Base-by-base conservation (phyloP, 2,329 filamentous ascomycete genomes). In the Sphaerulina musiva region DNA sequence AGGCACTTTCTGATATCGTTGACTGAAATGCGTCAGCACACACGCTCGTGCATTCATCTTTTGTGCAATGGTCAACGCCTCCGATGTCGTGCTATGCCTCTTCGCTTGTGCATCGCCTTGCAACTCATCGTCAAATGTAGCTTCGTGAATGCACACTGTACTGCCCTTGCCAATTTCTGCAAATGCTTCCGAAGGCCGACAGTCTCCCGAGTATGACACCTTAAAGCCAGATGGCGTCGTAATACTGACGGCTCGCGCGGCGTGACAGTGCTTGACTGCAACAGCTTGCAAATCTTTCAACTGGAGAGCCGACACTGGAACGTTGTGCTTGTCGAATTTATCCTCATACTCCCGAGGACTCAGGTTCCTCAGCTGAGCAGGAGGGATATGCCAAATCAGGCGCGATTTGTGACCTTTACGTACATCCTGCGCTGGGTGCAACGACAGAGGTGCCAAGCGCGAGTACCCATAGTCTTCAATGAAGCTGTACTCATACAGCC, bases 201-300 rank as follows among this genome's bases (percentile, higher is more conserved):
- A 97, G 74, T 98, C 93, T 53, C 93, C 93, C 4, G 89, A 95
- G 73, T 95, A 98, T 44, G 89, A 89, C 54, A 95, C 78, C 68
- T 92, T 93, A 69, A 98, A 86, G 14, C 83, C 86, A 1, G 82
- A 82, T 0, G 86, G 81, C 70, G 92, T 92, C 8, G 87, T 87
- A 20, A 97, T 75, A 17, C 85, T 84, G 2, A 86, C 82, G 0
- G 86, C 93, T 67, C 87, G 81, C 1, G 93, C 83, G 29, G 84
- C 84, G 62, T 81, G 78, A 74, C 93, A 98, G 73, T 98, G 93
- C 4, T 78, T 70, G 1, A 96, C 92, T 26, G 68, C 70, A 44
- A 84, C 80, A 42, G 84, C 82, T 57, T 85, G 79, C 54, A 95
- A 80, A 51, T 80, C 77, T 0, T 72, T 63, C n/a, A 95, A 76